These are phyloP conservation scores for Scheffersomyces quercinus DNA, from an alignment of 1,139 yeast genomes.

Conservation along the genomic window DNA sequence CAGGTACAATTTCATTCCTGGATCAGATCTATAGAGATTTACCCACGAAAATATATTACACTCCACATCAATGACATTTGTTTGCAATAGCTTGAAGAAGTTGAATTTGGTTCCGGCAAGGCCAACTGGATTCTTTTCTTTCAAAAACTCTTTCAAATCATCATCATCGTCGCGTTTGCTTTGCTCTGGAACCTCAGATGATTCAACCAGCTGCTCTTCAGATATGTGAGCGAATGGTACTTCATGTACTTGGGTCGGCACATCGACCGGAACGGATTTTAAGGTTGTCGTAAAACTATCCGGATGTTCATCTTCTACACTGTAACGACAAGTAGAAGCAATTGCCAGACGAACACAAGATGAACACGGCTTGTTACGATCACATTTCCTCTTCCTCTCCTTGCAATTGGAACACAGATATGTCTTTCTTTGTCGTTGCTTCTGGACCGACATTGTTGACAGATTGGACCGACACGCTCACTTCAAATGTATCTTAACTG, in stretches of 20 bases:
- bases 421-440: background rate
- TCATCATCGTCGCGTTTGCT: background rate
- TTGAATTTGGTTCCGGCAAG: background rate
- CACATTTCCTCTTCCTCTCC: background rate
- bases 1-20: background rate
- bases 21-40: background rate
- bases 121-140: background rate
- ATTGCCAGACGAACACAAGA: background rate
- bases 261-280: too few species aligned
- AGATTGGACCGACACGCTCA: too few species aligned
- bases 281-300: background rate
- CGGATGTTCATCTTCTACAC: too few species aligned
- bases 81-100: background rate
- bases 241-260: too few species aligned
- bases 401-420: slow-evolving; percentile 1
- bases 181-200: too few species aligned
- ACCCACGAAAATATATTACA: background rate
- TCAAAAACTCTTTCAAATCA: background rate
- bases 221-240: too few species aligned
- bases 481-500: too few species aligned
- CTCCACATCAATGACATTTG: background rate
- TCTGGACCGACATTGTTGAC: too few species aligned
- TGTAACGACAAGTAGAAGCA: background rate
- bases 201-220: too few species aligned
- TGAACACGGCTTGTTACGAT: background rate